Evolutionary conservation across 2,329 filamentous ascomycete species (phyloP).

Genomic region (Fusarium verticillioides): DNA sequence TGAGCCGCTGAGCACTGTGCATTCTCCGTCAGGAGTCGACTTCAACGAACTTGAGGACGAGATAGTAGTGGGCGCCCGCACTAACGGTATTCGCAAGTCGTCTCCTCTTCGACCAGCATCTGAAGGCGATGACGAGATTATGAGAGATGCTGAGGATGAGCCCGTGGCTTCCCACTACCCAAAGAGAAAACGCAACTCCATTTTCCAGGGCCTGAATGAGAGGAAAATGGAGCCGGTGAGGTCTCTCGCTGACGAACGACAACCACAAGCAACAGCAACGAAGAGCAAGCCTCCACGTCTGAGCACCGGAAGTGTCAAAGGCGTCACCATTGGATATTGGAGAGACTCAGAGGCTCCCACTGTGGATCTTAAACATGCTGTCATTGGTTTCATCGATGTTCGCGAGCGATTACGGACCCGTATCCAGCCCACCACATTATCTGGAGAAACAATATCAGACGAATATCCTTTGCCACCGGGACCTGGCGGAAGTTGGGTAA

Average conservation of each 20-base stretch:
- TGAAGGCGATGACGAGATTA: conserved; percentile 55
- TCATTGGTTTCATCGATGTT: conserved; percentile 72
- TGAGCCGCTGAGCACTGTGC: conserved; percentile 50
- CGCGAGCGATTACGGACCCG: conserved; percentile 69
- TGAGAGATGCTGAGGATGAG: conserved; percentile 56
- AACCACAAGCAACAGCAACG: conserved; percentile 25
- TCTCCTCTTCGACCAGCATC: conserved; percentile 50
- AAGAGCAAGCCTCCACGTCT: conserved; percentile 47
- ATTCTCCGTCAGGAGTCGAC: conserved; percentile 52
- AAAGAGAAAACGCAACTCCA: conserved; percentile 66
- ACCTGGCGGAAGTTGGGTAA: conserved; percentile 72
- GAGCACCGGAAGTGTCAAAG: conserved; percentile 53
- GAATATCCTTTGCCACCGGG: conserved; percentile 65
- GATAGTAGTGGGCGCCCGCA: conserved; percentile 61
- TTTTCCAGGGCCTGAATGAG: conserved; percentile 62
- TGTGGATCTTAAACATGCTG: conserved; percentile 63
- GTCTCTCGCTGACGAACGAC: conserved; percentile 47
- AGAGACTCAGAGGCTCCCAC: conserved; percentile 65
- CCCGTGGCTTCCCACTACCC: conserved; percentile 56
- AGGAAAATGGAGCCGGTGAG: conserved; percentile 56
- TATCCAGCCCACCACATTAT: conserved; percentile 62
- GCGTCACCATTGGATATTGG: conserved; percentile 68
- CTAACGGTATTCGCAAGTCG: conserved; percentile 52
- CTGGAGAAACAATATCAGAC: conserved; percentile 59
- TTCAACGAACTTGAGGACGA: conserved; percentile 61